Conservation (phyloP, 1,139 yeast species). For the Suhomyces bolitotheri region DNA sequence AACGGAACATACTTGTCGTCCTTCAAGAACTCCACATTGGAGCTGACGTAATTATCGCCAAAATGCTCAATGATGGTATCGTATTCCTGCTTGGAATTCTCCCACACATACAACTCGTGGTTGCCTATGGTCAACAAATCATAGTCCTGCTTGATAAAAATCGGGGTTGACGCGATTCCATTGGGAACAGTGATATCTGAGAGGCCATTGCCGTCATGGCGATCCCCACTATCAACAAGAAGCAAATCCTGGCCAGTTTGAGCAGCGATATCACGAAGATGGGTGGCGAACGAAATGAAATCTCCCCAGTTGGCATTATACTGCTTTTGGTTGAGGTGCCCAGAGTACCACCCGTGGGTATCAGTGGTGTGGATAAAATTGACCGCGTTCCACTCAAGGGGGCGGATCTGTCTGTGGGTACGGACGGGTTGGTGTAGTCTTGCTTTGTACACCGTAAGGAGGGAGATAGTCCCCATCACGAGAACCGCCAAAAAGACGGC, state of each 20-base stretch:
- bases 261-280: slow-evolving; percentile 49
- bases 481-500: neutral
- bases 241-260: slow-evolving; percentile 59
- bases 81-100: slow-evolving; percentile 65
- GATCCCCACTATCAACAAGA: slow-evolving; percentile 86
- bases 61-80: slow-evolving; percentile 57
- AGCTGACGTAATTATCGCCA: slow-evolving; percentile 67
- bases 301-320: slow-evolving; percentile 95
- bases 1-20: slow-evolving; percentile 59
- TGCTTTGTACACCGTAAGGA: neutral
- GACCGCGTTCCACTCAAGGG: slow-evolving; percentile 56
- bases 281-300: slow-evolving; percentile 65
- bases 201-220: slow-evolving; percentile 91
- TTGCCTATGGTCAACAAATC: slow-evolving; percentile 88
- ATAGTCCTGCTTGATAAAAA: slow-evolving; percentile 67
- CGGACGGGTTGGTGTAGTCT: slow-evolving; percentile 24
- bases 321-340: slow-evolving; percentile 73
- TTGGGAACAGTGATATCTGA: slow-evolving; percentile 76
- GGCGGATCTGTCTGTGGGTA: slow-evolving; percentile 34
- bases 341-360: slow-evolving; percentile 94
- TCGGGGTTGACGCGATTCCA: slow-evolving; percentile 61
- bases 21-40: slow-evolving; percentile 73
- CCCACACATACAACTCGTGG: slow-evolving; percentile 83
- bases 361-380: slow-evolving; percentile 93
- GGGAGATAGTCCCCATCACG: neutral